Evolutionary conservation across 1,284 basidiomycete genomes (phyloP).

Genomic region (Afroboletus lepidellus): DNA sequence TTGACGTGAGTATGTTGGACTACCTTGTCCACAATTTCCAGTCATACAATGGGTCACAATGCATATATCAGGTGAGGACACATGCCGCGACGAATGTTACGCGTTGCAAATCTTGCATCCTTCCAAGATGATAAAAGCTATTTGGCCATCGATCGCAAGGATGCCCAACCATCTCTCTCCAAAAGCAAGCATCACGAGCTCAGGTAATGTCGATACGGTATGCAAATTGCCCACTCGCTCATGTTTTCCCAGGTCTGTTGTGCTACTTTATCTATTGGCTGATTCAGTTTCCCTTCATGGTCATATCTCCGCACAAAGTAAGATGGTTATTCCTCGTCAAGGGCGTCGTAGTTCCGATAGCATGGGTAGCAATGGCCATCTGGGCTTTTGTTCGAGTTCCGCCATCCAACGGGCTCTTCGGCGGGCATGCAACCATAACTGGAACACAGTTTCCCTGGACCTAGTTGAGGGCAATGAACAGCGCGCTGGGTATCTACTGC

Average conservation of each 20-base stretch:
- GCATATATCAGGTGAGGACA: slow-evolving; percentile 27
- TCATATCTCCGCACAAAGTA: slow-evolving; percentile 61
- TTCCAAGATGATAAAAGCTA: slow-evolving; percentile 57
- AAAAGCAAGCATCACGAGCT: slow-evolving; percentile 54
- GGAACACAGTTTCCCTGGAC: slow-evolving; percentile 46
- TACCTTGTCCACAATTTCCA: slow-evolving; percentile 8
- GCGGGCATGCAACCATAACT: slow-evolving; percentile 35
- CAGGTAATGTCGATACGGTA: slow-evolving; percentile 31
- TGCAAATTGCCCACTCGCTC: background rate
- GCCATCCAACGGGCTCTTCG: slow-evolving; percentile 42
- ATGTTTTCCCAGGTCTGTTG: slow-evolving; percentile 39
- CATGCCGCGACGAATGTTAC: background rate
- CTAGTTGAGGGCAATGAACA: slow-evolving; percentile 56
- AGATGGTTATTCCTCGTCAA: slow-evolving; percentile 64
- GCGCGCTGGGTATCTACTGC: slow-evolving; percentile 52
- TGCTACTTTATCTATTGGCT: slow-evolving; percentile 71
- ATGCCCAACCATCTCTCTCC: slow-evolving; percentile 55
- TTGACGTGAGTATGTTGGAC: background rate
- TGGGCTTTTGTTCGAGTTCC: slow-evolving; percentile 62
- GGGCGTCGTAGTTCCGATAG: slow-evolving; percentile 53
- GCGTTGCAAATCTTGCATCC: background rate
- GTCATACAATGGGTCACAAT: slow-evolving; percentile 33
- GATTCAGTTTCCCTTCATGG: slow-evolving; percentile 60
- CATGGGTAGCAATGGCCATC: slow-evolving; percentile 58
- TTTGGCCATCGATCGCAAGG: slow-evolving; percentile 60